phyloP scores from a whole-genome alignment of 495 filamentous ascomycete genomes.

The Penicillium taxi region DNA sequence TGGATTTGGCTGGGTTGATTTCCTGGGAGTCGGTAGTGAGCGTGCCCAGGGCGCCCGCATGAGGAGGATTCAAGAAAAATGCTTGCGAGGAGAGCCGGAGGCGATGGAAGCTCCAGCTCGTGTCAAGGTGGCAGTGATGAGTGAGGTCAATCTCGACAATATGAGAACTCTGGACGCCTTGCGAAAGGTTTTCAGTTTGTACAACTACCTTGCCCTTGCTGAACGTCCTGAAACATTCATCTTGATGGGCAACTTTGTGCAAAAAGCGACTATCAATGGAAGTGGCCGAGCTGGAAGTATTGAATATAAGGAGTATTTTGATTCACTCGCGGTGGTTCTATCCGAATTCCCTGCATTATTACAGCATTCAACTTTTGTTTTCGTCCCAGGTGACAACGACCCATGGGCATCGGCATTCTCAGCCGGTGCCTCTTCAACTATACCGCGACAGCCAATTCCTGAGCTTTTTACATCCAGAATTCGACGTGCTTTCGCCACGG shows the following conservation, averaged over 20 bases:
- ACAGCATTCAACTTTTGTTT: conserved; percentile 73
- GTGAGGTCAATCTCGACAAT: conserved; percentile 79
- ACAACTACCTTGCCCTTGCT: conserved; percentile 40
- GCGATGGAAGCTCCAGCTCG: conserved; percentile 24
- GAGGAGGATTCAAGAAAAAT: conserved; percentile 59
- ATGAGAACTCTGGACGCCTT: conserved; percentile 69
- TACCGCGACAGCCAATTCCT: conserved; percentile 69
- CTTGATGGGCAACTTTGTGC: conserved; percentile 77
- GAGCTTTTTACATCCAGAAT: conserved; percentile 82
- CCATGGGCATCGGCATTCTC: conserved; percentile 86
- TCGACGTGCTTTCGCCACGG: conserved; percentile 66
- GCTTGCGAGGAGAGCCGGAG: conserved; percentile 20
- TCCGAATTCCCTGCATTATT: conserved; percentile 78
- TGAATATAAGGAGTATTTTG: conserved; percentile 91
- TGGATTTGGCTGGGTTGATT: conserved; percentile 95
- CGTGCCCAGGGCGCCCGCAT: conserved; percentile 75
- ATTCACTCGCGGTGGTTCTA: conserved; percentile 73
- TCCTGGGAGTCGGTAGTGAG: conserved; percentile 84
- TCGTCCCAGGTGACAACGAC: conserved; percentile 93
- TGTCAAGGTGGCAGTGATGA: conserved; percentile 60
- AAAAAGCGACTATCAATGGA: conserved; percentile 57
- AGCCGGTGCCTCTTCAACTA: conserved; percentile 63
- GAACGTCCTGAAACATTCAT: conserved; percentile 70
- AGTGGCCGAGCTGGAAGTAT: conserved; percentile 64
- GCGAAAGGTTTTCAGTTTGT: conserved; percentile 61